Base-by-base conservation (phyloP, 805 yeast species). In the Gaillardinia entomophila region DNA sequence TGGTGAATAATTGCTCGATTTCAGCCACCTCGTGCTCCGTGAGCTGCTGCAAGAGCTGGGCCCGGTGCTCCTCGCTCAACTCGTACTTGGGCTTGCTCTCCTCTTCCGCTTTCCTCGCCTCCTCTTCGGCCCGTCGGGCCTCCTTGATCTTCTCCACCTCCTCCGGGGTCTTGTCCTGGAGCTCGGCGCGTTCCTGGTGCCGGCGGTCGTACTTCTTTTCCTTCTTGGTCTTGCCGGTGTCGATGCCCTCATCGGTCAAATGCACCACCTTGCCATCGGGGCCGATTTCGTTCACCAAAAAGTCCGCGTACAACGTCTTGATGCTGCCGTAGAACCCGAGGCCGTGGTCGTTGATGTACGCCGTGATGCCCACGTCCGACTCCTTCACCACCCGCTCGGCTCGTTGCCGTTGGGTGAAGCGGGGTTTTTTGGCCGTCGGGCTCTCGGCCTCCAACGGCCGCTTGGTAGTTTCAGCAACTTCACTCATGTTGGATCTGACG, bases 261-360 rank as follows among this genome's bases (percentile, higher is more conserved):
- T 80, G 89, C 10, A 89, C 73, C 2, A 88, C 95, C 2, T 73
- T 59, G 1, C 85, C 94, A 15, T 74, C 60, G 19, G 60, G 45
- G 38, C 70, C 82, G 35, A 92, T 82, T 57, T 92, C 99, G 57
- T 88, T 86, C 28, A 92, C 99, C 51, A 86, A 71, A 54, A 92
- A 92, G 54, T 92, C 99, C 10, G 95, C 81, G 58, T 88, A 89
- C 40, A 96, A 68, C 51, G 85, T 95, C 56, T 92, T 92, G 46
- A 92, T 66, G 11, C 73, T 69, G 2, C 97, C 98, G 12, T 56
- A 54, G 42, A 92, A 86, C 3, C 96, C 95, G 2, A 49, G 50
- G 24, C 51, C 36, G 4, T 62, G 68, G 2, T 66, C 53, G 30
- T 77, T 75, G 23, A 87, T 59, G 46, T 64, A 89, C 32, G 75